Conservation (phyloP, 176 grass and related monocot species). For the Cenchrus purpureus region DNA sequence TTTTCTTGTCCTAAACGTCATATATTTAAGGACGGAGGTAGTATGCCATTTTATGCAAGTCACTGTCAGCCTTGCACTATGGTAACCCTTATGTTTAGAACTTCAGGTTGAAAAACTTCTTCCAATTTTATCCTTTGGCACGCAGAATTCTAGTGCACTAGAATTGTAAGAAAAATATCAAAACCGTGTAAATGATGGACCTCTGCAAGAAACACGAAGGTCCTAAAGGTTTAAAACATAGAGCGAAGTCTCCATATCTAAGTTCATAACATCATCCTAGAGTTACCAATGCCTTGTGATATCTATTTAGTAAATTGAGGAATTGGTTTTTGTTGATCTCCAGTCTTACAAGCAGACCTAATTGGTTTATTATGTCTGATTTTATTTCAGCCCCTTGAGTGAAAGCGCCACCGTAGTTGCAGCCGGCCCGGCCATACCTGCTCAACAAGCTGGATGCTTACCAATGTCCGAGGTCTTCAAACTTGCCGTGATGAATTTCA, state of each 20-base stretch:
- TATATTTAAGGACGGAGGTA: no score
- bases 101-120: background rate
- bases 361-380: slow-evolving; percentile 18
- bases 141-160: slow-evolving; percentile 3
- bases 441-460: slow-evolving; percentile 74
- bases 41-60: background rate
- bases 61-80: background rate
- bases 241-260: background rate
- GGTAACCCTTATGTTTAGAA: background rate
- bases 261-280: background rate
- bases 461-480: slow-evolving; percentile 81
- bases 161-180: background rate
- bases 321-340: slow-evolving; percentile 1
- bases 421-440: slow-evolving; percentile 63
- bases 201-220: background rate
- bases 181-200: no score
- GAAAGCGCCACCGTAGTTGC: slow-evolving; percentile 61
- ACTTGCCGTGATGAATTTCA: slow-evolving; percentile 68
- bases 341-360: background rate
- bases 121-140: background rate
- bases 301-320: background rate
- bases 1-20: no score
- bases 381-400: slow-evolving; percentile 68
- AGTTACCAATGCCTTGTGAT: background rate
- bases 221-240: slow-evolving; percentile 1